These are phyloP conservation scores for Spencermartinsiella europaea DNA, from an alignment of 805 yeast species.

Conservation along the genomic window DNA sequence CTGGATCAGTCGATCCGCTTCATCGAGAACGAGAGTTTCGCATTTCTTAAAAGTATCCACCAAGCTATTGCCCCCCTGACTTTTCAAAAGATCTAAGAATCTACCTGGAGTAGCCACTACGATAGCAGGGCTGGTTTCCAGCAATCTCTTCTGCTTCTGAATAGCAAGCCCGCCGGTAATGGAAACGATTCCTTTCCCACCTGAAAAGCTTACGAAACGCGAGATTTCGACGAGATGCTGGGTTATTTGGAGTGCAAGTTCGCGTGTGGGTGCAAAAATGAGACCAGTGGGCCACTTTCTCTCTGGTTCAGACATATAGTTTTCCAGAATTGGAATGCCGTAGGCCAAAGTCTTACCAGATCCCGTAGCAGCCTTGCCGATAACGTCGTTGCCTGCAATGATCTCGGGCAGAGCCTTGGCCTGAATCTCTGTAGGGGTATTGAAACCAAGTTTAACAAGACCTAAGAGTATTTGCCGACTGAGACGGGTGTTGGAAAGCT, in stretches of 20 bases:
- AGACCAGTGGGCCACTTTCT: constrained; percentile 58
- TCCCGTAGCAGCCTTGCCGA: constrained; percentile 97
- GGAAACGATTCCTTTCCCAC: constrained; percentile 58
- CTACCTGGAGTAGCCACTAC: constrained; percentile 96
- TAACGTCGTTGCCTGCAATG: constrained; percentile 67
- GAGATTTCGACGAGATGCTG: constrained; percentile 58
- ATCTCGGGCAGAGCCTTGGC: constrained; percentile 68
- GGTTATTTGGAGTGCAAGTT: constrained; percentile 88
- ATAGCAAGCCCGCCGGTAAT: constrained; percentile 94
- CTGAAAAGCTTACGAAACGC: constrained; percentile 37
- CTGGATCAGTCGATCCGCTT: constrained; percentile 91
- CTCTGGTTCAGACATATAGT: constrained; percentile 33
- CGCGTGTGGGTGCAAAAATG: constrained; percentile 93
- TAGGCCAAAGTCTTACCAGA: constrained; percentile 96
- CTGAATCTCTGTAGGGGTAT: constrained; percentile 81
- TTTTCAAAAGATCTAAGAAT: constrained; percentile 63
- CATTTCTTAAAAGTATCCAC: constrained; percentile 40
- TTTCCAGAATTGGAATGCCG: constrained; percentile 86
- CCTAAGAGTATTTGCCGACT: constrained; percentile 54
- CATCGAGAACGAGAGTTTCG: constrained; percentile 71
- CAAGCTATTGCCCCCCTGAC: constrained; percentile 34
- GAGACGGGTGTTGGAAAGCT: constrained; percentile 37
- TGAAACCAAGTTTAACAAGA: constrained; percentile 52
- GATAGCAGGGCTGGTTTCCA: constrained; percentile 64
- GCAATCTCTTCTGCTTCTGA: constrained; percentile 82